Base-by-base conservation (phyloP, 139 green algal species). In the Haematococcus lacustris region DNA sequence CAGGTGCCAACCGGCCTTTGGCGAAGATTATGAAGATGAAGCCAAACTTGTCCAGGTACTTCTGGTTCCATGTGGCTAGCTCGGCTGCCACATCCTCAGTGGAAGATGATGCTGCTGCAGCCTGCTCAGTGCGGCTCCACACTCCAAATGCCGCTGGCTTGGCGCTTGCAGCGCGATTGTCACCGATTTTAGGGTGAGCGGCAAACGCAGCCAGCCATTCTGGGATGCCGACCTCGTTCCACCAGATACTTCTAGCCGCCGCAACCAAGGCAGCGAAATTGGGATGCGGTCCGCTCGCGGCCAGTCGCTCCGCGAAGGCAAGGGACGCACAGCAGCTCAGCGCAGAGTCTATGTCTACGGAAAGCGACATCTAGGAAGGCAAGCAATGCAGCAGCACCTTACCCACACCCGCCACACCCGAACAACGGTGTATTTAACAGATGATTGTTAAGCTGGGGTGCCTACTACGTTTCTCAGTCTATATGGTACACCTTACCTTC, bases 1-100 rank as follows among this genome's bases (percentile, higher is more conserved):
- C 71, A 2, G 64, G 66, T 0, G 88, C 80, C 4, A 51, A 71
- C 64, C 85, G 90, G 41, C 93, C 93, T 1, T 77, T 80, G 4
- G 93, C 93, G 51, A 81, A 98, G 23, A 98, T 91, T 68, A 98
- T 88, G 87, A 98, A 98, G 41, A 98, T 88, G 80, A 93, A 87
- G 2, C 93, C 92, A 75, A 97, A 97, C 38, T 86, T 90, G 1
- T 84, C 77, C n/a, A 90, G 75, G 79, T 98, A 98, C 21, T 68
- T 41, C 30, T 79, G 61, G 51, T 87, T 87, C 85, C 81, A 91
- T 0, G 83, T 66, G 0, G 68, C 70, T 21, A 97, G 77, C 39
- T 88, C 78, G 5, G 61, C 26, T 2, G 38, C 57, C 38, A 85
- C 72, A 51, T 75, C 63, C 23, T 9, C 43, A 3, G n/a, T 78